Base-by-base conservation (phyloP, 75 land plant genomes). In the Picea sitchensis region DNA sequence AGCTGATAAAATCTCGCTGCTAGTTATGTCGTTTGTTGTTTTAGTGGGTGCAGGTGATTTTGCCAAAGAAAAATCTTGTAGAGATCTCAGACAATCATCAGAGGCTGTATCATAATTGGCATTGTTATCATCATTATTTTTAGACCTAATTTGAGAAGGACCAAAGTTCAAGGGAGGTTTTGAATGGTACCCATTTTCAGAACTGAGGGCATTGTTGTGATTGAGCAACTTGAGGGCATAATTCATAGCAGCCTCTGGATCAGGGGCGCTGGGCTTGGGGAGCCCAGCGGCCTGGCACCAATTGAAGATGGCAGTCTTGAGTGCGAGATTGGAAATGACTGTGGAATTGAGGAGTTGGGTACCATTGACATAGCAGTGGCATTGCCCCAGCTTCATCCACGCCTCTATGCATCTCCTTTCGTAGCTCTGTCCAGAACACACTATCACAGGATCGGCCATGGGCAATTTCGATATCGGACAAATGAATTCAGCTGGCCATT, bases 361-460 rank as follows among this genome's bases (percentile, higher is more conserved):
- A 6, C 74, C 74, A 8, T 3, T 71, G 74, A 71, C 74, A n/a
- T 71, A 47, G 51, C 74, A 71, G n/a, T n/a, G 36, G 26, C 54
- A 23, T 36, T 71, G 74, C 1, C 74, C 74, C 74, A 41, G 51
- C 14, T 71, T 44, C 74, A 71, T 71, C 74, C 91, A 91, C 21
- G 88, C 94, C 60, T 90, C 83, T 14, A 92, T 86, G 61, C 82
- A 86, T 59, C 71, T 12, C 17, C 94, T 87, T 63, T 94, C 96
- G 81, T 92, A 94, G 65, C 88, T 88, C 38, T 88, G 88, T 9
- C 96, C 96, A 31, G 94, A 86, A 63, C 88, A 34, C 41, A 91
- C 82, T 36, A 93, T 88, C 30, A 91, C 94, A 18, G 96, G 96
- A 77, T 93, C 96, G 8, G 89, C 76, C 94, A 94, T 94, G 34